Conservation (phyloP, 2,329 filamentous ascomycete genomes). For the Scedosporium aurantiacum region DNA sequence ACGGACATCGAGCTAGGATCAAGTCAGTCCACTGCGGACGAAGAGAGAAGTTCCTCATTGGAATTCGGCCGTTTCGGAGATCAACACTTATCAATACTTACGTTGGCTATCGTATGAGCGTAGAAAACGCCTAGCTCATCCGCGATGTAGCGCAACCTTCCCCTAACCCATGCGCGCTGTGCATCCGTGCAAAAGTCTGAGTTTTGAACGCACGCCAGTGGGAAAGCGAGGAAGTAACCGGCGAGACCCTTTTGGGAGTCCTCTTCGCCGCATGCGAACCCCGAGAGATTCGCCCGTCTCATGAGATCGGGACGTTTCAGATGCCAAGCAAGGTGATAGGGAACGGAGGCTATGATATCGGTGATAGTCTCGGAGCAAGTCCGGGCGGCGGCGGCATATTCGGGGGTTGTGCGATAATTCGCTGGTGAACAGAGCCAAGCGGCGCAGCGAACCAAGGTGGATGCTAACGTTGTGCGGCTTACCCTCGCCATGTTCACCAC, state of each 20-base stretch:
- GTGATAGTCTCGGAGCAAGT: conserved; percentile 41
- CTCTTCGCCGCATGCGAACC: conserved; percentile 39
- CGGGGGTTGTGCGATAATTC: conserved; percentile 51
- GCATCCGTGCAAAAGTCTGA: conserved; percentile 50
- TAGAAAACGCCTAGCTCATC: conserved; percentile 47
- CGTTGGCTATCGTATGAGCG: conserved; percentile 42
- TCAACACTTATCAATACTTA: conserved; percentile 27
- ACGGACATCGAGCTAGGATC: conserved; percentile 40
- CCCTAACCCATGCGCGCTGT: conserved; percentile 44
- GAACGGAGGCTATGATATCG: conserved; percentile 50
- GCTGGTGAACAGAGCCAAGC: conserved; percentile 50
- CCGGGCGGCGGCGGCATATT: conserved; percentile 45
- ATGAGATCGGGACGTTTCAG: conserved; percentile 31
- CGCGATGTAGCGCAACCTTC: conserved; percentile 42
- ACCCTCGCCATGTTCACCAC: conserved; percentile 46
- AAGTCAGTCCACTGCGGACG: neutral
- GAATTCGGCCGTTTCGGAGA: neutral
- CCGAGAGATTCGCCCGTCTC: conserved; percentile 26
- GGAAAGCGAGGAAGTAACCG: conserved; percentile 50
- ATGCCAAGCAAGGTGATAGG: conserved; percentile 51
- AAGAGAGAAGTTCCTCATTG: neutral
- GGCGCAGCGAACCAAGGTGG: conserved; percentile 45
- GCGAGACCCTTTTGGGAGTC: conserved; percentile 40
- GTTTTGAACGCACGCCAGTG: conserved; percentile 39
- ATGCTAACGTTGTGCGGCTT: conserved; percentile 42